Evolutionary conservation across 2,329 filamentous ascomycete species (phyloP), one percentile per base, ranked within the genome.

Genomic region (Ascochyta fabae): DNA sequence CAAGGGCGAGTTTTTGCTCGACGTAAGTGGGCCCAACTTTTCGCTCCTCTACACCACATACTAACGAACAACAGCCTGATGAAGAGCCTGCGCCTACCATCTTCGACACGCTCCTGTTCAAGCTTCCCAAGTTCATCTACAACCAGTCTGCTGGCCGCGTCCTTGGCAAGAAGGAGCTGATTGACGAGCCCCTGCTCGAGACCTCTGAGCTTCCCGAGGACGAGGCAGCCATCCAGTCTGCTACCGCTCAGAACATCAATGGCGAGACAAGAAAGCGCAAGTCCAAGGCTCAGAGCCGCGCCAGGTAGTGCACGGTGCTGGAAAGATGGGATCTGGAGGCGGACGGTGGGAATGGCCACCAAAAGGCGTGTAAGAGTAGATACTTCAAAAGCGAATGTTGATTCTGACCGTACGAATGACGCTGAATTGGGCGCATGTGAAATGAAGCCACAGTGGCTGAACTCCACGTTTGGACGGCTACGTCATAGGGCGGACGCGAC

Each of bases 1-100:
- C 51, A 84, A 86, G 29, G 85, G 90, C 64, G 91, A 97, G 73
- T 96, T 88, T 72, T 80, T 97, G 61, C 86, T 99, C 57, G 94
- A 99, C 74, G 87, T 97, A 79, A 83, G 89, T 84, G 47, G 9
- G 23, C 15, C 29, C 26, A 38, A 29, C n/a, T 13, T 15, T 22
- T n/a, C 3, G 41, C 27, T 3, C 19, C 27, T 22, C 8, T 5
- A 13, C 12, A n/a, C 19, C 34, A 27, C 29, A 41, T 67, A 74
- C 54, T 53, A 39, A 57, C 48, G 10, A 48, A 34, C 22, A 49
- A 50, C 60, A 94, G 90, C 86, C 86, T 69, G 85, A 92, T 56
- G 92, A 97, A 74, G 88, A 99, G 57, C 82, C 84, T 40, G 80
- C 83, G 62, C 95, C 95, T 1, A 90, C 88, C 3, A 79, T 97